A percentile compares a stretch with the other conserved stretches of the same genome.
Evolutionary conservation across 805 yeast species (phyloP).

Genomic region (Tetrapisispora namnaoensis): DNA sequence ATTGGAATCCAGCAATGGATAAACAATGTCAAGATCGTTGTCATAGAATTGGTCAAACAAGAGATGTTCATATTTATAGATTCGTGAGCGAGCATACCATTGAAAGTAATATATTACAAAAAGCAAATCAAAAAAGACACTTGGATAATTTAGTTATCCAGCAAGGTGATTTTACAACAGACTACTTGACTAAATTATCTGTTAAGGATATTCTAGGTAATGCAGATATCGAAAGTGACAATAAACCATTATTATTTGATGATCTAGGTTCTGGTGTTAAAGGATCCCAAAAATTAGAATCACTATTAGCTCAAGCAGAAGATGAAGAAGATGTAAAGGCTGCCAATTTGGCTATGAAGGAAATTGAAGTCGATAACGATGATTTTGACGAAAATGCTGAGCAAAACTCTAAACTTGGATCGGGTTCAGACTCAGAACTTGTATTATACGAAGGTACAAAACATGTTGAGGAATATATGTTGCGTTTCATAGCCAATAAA

Average conservation of each 20-base stretch:
- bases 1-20: conserved; percentile 99
- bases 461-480: conserved; percentile 95
- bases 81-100: conserved; percentile 94
- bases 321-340: conserved; percentile 89
- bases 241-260: conserved; percentile 28
- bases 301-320: conserved; percentile 80
- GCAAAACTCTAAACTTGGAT: not conserved
- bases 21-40: conserved; percentile 98
- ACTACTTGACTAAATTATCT: conserved; percentile 80
- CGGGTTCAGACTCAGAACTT: conserved; percentile 11
- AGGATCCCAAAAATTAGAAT: conserved; percentile 39
- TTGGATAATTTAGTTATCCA: conserved; percentile 92
- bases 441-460: conserved; percentile 47
- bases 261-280: conserved; percentile 22
- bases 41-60: conserved; percentile 95
- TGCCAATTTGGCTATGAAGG: conserved; percentile 80
- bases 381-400: conserved; percentile 51
- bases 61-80: conserved; percentile 95
- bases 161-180: conserved; percentile 97
- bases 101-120: conserved; percentile 85
- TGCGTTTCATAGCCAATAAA: conserved; percentile 79
- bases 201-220: conserved; percentile 72
- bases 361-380: conserved; percentile 65
- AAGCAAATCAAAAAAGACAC: conserved; percentile 90
- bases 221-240: conserved; percentile 27